Percentiles rank a stretch among this genome's conserved stretches.
Conservation (phyloP, 805 yeast species). For the Schwanniomyces yamadae region DNA sequence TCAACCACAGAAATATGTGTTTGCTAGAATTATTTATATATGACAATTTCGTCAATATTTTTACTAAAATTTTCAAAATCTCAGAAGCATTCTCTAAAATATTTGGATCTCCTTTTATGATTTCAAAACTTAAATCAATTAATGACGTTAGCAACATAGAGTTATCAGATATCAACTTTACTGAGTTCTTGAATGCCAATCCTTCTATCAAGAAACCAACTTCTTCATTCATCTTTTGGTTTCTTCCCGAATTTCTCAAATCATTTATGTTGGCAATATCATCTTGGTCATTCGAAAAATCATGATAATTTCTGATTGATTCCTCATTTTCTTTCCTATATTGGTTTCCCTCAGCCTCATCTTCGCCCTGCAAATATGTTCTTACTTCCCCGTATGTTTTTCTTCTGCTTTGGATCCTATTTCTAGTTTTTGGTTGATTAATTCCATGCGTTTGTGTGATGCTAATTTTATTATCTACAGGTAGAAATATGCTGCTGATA, state of each 20-base stretch:
- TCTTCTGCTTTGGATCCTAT: not conserved
- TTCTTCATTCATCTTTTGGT: slow-evolving; percentile 11
- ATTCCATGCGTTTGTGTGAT: not conserved
- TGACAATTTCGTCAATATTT: not conserved
- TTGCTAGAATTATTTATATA: not conserved
- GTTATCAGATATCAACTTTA: slow-evolving; percentile 6
- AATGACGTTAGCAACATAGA: slow-evolving; percentile 8
- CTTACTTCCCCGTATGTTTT: slow-evolving; percentile 18
- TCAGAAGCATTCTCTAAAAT: not conserved
- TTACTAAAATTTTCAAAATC: not conserved
- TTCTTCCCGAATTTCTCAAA: slow-evolving; percentile 14
- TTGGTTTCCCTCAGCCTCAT: slow-evolving; percentile 5
- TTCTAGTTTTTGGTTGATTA: slow-evolving; percentile 15
- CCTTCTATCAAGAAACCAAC: slow-evolving; percentile 18
- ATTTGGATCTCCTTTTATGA: not conserved
- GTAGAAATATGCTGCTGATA: not conserved
- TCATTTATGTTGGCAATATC: slow-evolving; percentile 15
- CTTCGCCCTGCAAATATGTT: slow-evolving; percentile 11
- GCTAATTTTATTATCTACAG: not conserved
- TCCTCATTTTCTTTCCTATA: not conserved
- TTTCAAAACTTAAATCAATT: slow-evolving; percentile 8
- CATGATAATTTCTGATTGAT: slow-evolving; percentile 2
- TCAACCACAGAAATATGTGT: slow-evolving; percentile 6
- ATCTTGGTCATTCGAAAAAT: slow-evolving; percentile 4
- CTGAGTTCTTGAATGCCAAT: slow-evolving; percentile 8